phyloP scores from a whole-genome alignment of 2,329 filamentous ascomycete species.

The Colletotrichum lini region DNA sequence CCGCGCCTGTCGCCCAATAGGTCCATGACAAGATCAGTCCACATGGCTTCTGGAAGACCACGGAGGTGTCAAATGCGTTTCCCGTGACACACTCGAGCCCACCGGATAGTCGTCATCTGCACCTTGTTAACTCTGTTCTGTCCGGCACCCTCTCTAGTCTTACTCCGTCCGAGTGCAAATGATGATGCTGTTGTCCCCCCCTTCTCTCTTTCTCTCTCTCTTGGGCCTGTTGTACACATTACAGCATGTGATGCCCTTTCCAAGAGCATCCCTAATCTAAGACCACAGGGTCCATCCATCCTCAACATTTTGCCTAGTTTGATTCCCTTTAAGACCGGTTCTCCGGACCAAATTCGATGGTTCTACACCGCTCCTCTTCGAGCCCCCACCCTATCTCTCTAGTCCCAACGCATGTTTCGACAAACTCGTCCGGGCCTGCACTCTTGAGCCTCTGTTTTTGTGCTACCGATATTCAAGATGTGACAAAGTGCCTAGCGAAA shows the following conservation, averaged over 20 bases:
- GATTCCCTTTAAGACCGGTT: background rate
- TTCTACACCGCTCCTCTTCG: conserved; percentile 34
- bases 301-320: conserved; percentile 15
- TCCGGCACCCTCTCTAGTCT: no score
- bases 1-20: conserved; percentile 34
- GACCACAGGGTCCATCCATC: background rate
- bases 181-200: no score
- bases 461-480: conserved; percentile 6
- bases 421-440: conserved; percentile 23
- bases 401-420: conserved; percentile 33
- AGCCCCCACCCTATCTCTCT: background rate
- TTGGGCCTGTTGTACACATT: no score
- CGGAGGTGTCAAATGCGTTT: conserved; percentile 35
- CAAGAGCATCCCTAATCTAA: no score
- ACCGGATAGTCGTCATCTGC: no score
- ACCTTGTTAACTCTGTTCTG: no score
- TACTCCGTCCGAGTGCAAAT: no score
- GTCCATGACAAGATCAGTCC: conserved; percentile 25
- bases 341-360: conserved; percentile 16
- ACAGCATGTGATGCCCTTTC: no score
- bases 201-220: no score
- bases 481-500: background rate
- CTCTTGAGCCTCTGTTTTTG: conserved; percentile 7
- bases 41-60: conserved; percentile 35
- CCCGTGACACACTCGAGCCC: conserved; percentile 36